Evolutionary conservation across 345 rosid species (phyloP).

Genomic region (Punica granatum): DNA sequence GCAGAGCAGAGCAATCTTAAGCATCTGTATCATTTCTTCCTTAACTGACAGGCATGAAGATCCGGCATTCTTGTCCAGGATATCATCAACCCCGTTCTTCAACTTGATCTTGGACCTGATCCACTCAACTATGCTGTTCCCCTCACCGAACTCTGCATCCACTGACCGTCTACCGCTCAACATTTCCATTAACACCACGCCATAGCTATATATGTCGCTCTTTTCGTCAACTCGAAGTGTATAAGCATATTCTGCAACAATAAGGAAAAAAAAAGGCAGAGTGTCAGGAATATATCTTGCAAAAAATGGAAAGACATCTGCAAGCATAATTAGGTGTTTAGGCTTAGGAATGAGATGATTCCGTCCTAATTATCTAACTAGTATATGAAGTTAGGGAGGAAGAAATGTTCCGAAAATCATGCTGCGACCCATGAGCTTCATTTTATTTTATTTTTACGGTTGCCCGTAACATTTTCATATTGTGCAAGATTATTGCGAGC

Average conservation of each 20-base stretch:
- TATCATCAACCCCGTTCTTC: conserved; percentile 46
- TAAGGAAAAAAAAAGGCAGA: background rate
- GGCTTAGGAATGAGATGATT: no score
- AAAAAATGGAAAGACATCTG: no score
- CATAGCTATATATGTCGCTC: conserved; percentile 93
- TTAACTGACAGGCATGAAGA: conserved; percentile 52
- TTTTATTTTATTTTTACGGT: no score
- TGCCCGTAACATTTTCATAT: no score
- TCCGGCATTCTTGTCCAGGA: conserved; percentile 75
- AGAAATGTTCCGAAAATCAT: no score
- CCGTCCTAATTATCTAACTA: no score
- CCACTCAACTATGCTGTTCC: conserved; percentile 96
- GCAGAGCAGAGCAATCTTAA: conserved; percentile 77
- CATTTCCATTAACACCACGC: conserved; percentile 86
- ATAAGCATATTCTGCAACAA: conserved; percentile 75
- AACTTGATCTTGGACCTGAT: conserved; percentile 65
- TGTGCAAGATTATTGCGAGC: no score
- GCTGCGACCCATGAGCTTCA: no score
- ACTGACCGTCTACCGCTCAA: conserved; percentile 76
- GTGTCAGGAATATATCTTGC: no score
- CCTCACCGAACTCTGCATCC: conserved; percentile 86
- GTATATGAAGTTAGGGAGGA: no score
- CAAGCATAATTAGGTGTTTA: no score
- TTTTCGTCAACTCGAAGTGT: conserved; percentile 91
- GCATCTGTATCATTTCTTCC: conserved; percentile 89